Evolutionary conservation across 805 yeast species (phyloP).

Genomic region (Suhomyces sp.): DNA sequence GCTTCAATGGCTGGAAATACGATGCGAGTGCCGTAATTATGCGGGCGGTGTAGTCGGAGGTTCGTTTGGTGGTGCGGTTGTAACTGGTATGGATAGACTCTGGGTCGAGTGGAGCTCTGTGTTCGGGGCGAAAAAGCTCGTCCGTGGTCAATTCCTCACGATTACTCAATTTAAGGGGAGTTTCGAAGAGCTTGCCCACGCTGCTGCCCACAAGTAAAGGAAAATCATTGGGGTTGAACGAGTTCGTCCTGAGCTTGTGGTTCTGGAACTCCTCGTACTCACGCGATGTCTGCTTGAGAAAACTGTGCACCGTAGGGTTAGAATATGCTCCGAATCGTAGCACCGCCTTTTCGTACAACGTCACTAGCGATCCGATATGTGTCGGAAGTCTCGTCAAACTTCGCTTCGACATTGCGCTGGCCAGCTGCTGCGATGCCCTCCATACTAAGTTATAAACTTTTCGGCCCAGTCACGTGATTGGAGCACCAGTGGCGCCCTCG

Average conservation of each 20-base stretch:
- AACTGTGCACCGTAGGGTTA: constrained; percentile 13
- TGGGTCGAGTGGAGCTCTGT: neutral
- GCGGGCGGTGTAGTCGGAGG: constrained; percentile 24
- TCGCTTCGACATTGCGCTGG: constrained; percentile 14
- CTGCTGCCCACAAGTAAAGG: constrained; percentile 19
- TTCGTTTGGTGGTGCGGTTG: constrained; percentile 14
- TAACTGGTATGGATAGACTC: constrained; percentile 9
- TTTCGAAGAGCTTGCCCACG: constrained; percentile 20
- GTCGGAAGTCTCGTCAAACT: constrained; percentile 21
- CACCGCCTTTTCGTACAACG: constrained; percentile 18
- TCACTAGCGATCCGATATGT: constrained; percentile 16
- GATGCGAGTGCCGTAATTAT: constrained; percentile 26
- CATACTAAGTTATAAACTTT: neutral
- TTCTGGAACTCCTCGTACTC: constrained; percentile 20
- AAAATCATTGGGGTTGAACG: constrained; percentile 17
- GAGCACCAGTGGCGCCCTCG: neutral
- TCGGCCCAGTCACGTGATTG: neutral
- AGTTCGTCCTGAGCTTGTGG: constrained; percentile 15
- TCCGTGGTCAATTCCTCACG: constrained; percentile 11
- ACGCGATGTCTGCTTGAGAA: constrained; percentile 15
- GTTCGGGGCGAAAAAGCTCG: constrained; percentile 4
- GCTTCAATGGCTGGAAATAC: constrained; percentile 18
- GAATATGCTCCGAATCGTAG: constrained; percentile 7
- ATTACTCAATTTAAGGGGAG: constrained; percentile 11
- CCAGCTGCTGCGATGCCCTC: neutral